A percentile compares a stretch with the other conserved stretches of the same genome.
phyloP scores from a whole-genome alignment of 2,329 filamentous ascomycete species.

The Sphaceloma murrayae region DNA sequence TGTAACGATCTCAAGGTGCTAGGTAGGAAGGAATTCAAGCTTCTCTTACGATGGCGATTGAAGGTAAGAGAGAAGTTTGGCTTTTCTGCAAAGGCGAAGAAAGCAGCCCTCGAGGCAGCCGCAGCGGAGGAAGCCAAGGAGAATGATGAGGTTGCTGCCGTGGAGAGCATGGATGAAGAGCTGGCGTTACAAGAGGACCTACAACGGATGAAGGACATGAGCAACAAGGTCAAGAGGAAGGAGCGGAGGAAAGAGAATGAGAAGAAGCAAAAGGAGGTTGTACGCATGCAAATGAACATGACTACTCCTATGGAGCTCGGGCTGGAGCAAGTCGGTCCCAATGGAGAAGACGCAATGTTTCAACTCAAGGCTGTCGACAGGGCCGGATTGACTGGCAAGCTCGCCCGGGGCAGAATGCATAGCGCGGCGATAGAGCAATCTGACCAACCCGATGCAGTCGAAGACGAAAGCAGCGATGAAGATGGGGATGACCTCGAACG shows the following conservation, averaged over 20 bases:
- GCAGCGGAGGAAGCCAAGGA: slow-evolving; percentile 31
- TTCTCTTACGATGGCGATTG: slow-evolving; percentile 79
- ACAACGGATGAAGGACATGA: slow-evolving; percentile 69
- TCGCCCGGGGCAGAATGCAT: slow-evolving; percentile 67
- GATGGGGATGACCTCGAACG: slow-evolving; percentile 74
- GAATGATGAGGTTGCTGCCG: slow-evolving; percentile 60
- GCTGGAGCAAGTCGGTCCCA: slow-evolving; percentile 71
- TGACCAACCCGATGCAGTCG: slow-evolving; percentile 31
- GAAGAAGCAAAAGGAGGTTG: slow-evolving; percentile 83
- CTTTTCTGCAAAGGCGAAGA: slow-evolving; percentile 37
- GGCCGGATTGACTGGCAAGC: slow-evolving; percentile 55
- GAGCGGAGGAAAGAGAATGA: slow-evolving; percentile 84
- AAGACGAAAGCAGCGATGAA: slow-evolving; percentile 58
- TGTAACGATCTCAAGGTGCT: slow-evolving; percentile 81
- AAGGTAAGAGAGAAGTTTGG: slow-evolving; percentile 86
- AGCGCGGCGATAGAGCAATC: slow-evolving; percentile 47
- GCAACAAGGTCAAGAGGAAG: slow-evolving; percentile 66
- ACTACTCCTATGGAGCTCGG: slow-evolving; percentile 91
- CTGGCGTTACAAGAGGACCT: slow-evolving; percentile 81
- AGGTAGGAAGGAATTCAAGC: slow-evolving; percentile 88
- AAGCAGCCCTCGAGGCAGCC: slow-evolving; percentile 28
- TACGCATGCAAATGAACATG: slow-evolving; percentile 98
- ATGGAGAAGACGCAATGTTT: slow-evolving; percentile 78
- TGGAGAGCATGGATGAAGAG: slow-evolving; percentile 91
- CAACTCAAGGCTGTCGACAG: slow-evolving; percentile 73